Conservation (phyloP, 2,329 filamentous ascomycete species). For the Epichloe sp. region DNA sequence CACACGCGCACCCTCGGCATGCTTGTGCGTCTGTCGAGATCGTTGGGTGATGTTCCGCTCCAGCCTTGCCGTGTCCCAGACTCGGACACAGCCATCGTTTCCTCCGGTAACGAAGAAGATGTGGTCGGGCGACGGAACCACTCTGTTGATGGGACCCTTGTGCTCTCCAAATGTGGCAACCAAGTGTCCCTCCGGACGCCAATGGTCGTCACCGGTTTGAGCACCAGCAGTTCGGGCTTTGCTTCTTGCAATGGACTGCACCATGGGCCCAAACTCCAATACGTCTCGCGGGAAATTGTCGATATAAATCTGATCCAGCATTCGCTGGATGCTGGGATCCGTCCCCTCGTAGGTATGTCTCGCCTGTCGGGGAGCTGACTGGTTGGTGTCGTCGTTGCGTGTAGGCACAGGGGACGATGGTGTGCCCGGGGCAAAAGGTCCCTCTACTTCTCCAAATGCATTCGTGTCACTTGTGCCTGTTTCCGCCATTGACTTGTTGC, state of each 20-base stretch:
- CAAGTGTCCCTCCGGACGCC: slow-evolving; percentile 73
- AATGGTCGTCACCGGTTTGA: slow-evolving; percentile 35
- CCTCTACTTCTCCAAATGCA: slow-evolving; percentile 47
- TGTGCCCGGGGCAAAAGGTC: slow-evolving; percentile 32
- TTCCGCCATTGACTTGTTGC: slow-evolving; percentile 43
- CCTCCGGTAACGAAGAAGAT: slow-evolving; percentile 89
- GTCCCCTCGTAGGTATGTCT: slow-evolving; percentile 80
- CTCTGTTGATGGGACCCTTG: slow-evolving; percentile 64
- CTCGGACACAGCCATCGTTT: slow-evolving; percentile 77
- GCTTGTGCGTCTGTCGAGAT: slow-evolving; percentile 73
- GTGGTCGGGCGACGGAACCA: slow-evolving; percentile 78
- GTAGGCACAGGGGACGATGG: slow-evolving; percentile 11
- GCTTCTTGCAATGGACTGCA: slow-evolving; percentile 52
- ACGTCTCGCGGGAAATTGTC: slow-evolving; percentile 56
- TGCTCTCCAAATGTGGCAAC: slow-evolving; percentile 88
- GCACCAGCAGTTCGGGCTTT: slow-evolving; percentile 37
- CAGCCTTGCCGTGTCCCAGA: slow-evolving; percentile 84
- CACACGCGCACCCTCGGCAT: slow-evolving; percentile 58
- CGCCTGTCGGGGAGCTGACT: slow-evolving; percentile 30
- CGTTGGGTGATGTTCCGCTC: slow-evolving; percentile 85
- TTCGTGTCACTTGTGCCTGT: slow-evolving; percentile 46
- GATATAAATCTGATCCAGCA: slow-evolving; percentile 75
- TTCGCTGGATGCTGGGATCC: slow-evolving; percentile 52
- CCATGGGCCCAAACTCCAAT: slow-evolving; percentile 64
- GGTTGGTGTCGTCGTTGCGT: slow-evolving; percentile 16